A percentile compares a stretch with the other conserved stretches of the same genome.
Evolutionary conservation across 2,329 filamentous ascomycete genomes (phyloP).

Genomic region (Apiospora arundinis): DNA sequence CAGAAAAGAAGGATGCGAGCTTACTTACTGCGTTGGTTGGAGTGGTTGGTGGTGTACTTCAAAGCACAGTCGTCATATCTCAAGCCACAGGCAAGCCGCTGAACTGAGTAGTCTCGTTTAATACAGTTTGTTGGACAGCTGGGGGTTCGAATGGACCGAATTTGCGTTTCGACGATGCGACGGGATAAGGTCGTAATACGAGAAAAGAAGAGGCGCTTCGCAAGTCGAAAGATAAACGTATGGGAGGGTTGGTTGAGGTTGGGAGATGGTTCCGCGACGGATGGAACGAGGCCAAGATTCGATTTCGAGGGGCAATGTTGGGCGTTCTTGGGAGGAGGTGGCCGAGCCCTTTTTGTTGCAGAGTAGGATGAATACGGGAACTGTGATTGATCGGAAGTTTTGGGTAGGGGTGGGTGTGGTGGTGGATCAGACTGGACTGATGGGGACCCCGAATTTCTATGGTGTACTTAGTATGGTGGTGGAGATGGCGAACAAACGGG

Average conservation of each 20-base stretch:
- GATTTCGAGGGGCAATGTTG: slow-evolving; percentile 16
- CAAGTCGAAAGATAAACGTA: slow-evolving; percentile 14
- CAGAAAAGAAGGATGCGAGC: not conserved
- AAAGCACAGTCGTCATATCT: slow-evolving; percentile 11
- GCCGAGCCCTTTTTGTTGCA: slow-evolving; percentile 14
- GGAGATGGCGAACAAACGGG: slow-evolving; percentile 9
- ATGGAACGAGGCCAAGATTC: slow-evolving; percentile 16
- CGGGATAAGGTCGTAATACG: slow-evolving; percentile 1
- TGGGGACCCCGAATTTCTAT: slow-evolving; percentile 22
- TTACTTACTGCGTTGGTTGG: not conserved
- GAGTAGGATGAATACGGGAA: slow-evolving; percentile 1
- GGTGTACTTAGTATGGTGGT: not conserved
- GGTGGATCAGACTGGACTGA: slow-evolving; percentile 8
- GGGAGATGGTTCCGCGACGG: not conserved
- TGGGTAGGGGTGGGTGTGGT: slow-evolving; percentile 12
- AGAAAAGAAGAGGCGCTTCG: slow-evolving; percentile 11
- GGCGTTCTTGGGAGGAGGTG: slow-evolving; percentile 16
- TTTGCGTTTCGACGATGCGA: not conserved
- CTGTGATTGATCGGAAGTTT: slow-evolving; percentile 18
- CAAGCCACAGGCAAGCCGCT: slow-evolving; percentile 11
- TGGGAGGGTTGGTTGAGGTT: not conserved
- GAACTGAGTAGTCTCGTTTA: not conserved
- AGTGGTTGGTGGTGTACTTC: not conserved
- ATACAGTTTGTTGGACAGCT: slow-evolving; percentile 8
- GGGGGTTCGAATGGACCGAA: not conserved